phyloP scores from a whole-genome alignment of 1,284 basidiomycete genomes.

The Stygiomarasmius scandens region DNA sequence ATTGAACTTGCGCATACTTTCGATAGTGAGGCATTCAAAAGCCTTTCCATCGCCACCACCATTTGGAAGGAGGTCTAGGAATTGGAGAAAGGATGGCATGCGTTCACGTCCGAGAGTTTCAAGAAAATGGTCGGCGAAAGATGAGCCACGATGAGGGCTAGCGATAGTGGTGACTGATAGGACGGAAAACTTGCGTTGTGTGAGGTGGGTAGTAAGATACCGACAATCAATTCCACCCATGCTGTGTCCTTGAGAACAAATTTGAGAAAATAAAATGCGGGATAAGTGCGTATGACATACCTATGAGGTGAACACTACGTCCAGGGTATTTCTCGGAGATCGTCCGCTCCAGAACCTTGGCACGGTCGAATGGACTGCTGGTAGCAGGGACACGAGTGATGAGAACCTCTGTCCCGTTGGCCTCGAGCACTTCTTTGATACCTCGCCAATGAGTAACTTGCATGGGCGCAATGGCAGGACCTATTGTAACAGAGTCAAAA shows the following conservation, averaged over 20 bases:
- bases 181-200: conserved; percentile 66
- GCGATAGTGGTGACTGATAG: conserved; percentile 91
- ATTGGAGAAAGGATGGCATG: conserved; percentile 63
- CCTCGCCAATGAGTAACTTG: conserved; percentile 95
- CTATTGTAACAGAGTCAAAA: conserved; percentile 78
- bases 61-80: conserved; percentile 81
- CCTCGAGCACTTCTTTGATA: conserved; percentile 87
- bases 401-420: conserved; percentile 88
- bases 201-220: conserved; percentile 79
- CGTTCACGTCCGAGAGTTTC: conserved; percentile 72
- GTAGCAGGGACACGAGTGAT: conserved; percentile 93
- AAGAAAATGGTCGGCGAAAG: conserved; percentile 92
- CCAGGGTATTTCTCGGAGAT: conserved; percentile 83
- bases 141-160: conserved; percentile 90
- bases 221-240: conserved; percentile 96
- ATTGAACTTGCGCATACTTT: conserved; percentile 89
- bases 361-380: conserved; percentile 83
- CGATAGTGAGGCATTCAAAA: conserved; percentile 85
- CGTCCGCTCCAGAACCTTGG: conserved; percentile 80
- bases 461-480: conserved; percentile 73
- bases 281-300: conserved; percentile 33
- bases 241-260: conserved; percentile 63
- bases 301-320: conserved; percentile 85
- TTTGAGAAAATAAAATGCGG: conserved; percentile 2
- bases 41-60: conserved; percentile 91